Evolutionary conservation across 352 stramenopile genomes (phyloP).

Genomic region (Phytophthora sp.): DNA sequence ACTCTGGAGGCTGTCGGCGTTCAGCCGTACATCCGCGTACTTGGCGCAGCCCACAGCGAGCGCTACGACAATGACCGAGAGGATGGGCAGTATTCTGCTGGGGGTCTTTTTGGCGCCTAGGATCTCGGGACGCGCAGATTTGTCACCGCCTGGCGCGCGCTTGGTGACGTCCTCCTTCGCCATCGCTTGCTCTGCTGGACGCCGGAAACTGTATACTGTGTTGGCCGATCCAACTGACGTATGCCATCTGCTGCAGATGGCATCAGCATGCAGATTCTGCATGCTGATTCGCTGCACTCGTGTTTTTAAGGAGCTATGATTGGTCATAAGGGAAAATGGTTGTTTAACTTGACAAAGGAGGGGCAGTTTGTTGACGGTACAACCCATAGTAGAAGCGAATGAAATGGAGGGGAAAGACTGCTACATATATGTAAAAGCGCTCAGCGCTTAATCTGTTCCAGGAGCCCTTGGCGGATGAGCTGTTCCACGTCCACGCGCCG

Average conservation of each 20-base stretch:
- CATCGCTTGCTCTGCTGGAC: slow-evolving; percentile 13
- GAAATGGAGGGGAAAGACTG: slow-evolving; percentile 33
- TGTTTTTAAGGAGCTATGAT: slow-evolving; percentile 12
- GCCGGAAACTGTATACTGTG: slow-evolving; percentile 10
- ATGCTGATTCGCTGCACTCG: slow-evolving; percentile 31
- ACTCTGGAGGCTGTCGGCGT: slow-evolving; percentile 25
- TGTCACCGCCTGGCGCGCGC: background rate
- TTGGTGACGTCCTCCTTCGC: slow-evolving; percentile 21
- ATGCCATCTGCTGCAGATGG: slow-evolving; percentile 10
- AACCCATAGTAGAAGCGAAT: slow-evolving; percentile 22
- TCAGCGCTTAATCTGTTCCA: slow-evolving; percentile 85
- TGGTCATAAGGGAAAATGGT: slow-evolving; percentile 16
- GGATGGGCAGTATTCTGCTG: slow-evolving; percentile 22
- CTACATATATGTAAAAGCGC: slow-evolving; percentile 7
- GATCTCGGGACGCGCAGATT: slow-evolving; percentile 20
- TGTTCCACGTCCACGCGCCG: slow-evolving; percentile 87
- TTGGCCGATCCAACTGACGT: slow-evolving; percentile 3
- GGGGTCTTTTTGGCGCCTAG: slow-evolving; percentile 22
- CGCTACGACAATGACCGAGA: slow-evolving; percentile 33
- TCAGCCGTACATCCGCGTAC: slow-evolving; percentile 40
- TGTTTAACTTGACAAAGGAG: slow-evolving; percentile 5
- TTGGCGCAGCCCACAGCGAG: slow-evolving; percentile 31
- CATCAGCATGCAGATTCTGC: slow-evolving; percentile 9
- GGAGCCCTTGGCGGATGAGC: slow-evolving; percentile 81
- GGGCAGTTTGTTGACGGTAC: slow-evolving; percentile 12